phyloP scores from a whole-genome alignment of 208 protist species.

The Crithidia mellificae region DNA sequence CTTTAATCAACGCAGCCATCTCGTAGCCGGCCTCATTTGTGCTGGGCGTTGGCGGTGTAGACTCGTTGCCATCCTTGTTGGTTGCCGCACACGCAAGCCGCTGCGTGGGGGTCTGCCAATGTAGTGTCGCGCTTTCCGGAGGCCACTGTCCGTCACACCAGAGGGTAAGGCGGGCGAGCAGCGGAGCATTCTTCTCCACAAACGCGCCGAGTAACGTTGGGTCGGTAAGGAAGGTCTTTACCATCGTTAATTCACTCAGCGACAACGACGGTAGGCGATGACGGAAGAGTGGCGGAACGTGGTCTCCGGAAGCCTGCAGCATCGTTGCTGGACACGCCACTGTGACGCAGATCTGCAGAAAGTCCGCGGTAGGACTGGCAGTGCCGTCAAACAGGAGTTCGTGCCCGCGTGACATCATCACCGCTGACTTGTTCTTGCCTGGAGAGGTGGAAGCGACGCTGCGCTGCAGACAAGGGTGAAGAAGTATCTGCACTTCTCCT shows the following conservation, averaged over 20 bases:
- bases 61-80: background rate
- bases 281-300: slow-evolving; percentile 12
- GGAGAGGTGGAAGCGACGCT: background rate
- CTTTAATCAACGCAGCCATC: slow-evolving; percentile 30
- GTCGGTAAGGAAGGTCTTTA: slow-evolving; percentile 16
- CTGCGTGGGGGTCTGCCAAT: too few species aligned
- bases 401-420: slow-evolving; percentile 13
- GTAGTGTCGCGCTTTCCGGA: background rate
- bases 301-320: slow-evolving; percentile 7
- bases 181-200: slow-evolving; percentile 47
- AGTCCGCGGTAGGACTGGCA: slow-evolving; percentile 33
- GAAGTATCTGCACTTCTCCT: slow-evolving; percentile 46
- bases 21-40: background rate
- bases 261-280: slow-evolving; percentile 13
- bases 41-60: background rate
- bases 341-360: slow-evolving; percentile 20
- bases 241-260: slow-evolving; percentile 13
- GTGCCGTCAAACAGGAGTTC: slow-evolving; percentile 46
- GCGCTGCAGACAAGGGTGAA: slow-evolving; percentile 7
- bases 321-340: slow-evolving; percentile 2
- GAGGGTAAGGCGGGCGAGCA: slow-evolving; percentile 45
- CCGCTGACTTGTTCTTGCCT: background rate
- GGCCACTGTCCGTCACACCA: slow-evolving; percentile 37
- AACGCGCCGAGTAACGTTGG: slow-evolving; percentile 12
- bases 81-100: background rate